Percentiles rank a stretch among this genome's conserved stretches.
Evolutionary conservation across 768 basidiomycete species (phyloP).

Genomic region (Baorangia bicolor): DNA sequence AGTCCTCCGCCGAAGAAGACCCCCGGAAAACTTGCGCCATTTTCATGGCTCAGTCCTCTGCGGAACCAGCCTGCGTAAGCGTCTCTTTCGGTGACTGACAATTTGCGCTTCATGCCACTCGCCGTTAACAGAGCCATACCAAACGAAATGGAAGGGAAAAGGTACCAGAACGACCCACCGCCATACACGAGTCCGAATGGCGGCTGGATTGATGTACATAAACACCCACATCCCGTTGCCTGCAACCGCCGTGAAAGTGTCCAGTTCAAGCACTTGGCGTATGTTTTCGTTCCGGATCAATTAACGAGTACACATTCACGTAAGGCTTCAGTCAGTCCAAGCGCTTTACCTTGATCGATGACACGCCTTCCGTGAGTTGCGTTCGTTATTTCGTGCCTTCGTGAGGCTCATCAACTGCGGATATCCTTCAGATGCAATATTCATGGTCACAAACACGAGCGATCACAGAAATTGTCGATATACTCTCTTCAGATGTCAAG

Average conservation of each 20-base stretch:
- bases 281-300: neutral
- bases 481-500: conserved; percentile 6
- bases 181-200: conserved; percentile 13
- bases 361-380: conserved; percentile 18
- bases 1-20: neutral
- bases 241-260: conserved; percentile 12
- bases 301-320: neutral
- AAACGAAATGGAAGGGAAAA: neutral
- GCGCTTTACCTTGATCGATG: conserved; percentile 24
- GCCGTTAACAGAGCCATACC: neutral
- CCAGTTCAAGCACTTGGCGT: conserved; percentile 20
- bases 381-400: neutral
- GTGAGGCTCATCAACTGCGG: neutral
- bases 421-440: conserved; percentile 17
- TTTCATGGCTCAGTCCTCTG: conserved; percentile 5
- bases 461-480: conserved; percentile 10
- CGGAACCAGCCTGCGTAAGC: conserved; percentile 10
- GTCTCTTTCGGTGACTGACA: neutral
- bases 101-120: neutral
- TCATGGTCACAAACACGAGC: conserved; percentile 23
- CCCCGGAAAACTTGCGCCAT: neutral
- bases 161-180: conserved; percentile 1
- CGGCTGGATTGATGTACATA: conserved; percentile 14
- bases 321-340: conserved; percentile 14
- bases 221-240: conserved; percentile 1